Conservation (phyloP, 2,329 filamentous ascomycete genomes). For the Talaromyces sp. region DNA sequence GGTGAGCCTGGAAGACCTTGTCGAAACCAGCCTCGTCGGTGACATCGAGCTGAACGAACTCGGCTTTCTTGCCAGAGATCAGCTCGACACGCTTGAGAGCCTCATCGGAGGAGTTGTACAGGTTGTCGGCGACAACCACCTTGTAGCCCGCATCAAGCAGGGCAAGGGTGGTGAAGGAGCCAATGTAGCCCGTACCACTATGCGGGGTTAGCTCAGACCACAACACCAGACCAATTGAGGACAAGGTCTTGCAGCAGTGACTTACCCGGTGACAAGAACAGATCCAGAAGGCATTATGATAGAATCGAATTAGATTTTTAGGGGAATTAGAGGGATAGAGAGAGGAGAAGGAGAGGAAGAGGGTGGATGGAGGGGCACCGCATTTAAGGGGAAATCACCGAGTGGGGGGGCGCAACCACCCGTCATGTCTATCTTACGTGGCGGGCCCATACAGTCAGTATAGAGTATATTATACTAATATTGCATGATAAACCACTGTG, state of each 20-base stretch:
- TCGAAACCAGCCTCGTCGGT: conserved; percentile 83
- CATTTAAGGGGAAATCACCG: conserved; percentile 5
- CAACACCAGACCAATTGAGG: too few relatives aligned
- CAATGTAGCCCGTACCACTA: conserved; percentile 96
- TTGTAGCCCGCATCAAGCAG: conserved; percentile 94
- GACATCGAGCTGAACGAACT: conserved; percentile 84
- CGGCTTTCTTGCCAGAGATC: conserved; percentile 82
- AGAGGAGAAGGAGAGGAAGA: conserved; percentile 6
- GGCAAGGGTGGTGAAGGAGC: conserved; percentile 90
- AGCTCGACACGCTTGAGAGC: conserved; percentile 93
- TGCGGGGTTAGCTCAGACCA: conserved; percentile 29
- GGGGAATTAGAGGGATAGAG: conserved; percentile 2
- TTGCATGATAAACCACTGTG: too few relatives aligned
- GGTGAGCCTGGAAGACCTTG: conserved; percentile 83
- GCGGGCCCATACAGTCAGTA: background rate
- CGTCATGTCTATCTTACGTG: conserved; percentile 4
- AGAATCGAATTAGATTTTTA: background rate
- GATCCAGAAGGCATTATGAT: conserved; percentile 75
- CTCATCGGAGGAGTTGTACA: conserved; percentile 95
- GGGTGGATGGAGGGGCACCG: background rate
- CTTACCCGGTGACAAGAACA: conserved; percentile 90
- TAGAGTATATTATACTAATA: background rate
- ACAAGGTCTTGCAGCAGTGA: too few relatives aligned
- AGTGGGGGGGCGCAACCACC: background rate
- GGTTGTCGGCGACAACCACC: conserved; percentile 92